phyloP scores from a whole-genome alignment of 1,139 yeast genomes.

The Lodderomyces theae region DNA sequence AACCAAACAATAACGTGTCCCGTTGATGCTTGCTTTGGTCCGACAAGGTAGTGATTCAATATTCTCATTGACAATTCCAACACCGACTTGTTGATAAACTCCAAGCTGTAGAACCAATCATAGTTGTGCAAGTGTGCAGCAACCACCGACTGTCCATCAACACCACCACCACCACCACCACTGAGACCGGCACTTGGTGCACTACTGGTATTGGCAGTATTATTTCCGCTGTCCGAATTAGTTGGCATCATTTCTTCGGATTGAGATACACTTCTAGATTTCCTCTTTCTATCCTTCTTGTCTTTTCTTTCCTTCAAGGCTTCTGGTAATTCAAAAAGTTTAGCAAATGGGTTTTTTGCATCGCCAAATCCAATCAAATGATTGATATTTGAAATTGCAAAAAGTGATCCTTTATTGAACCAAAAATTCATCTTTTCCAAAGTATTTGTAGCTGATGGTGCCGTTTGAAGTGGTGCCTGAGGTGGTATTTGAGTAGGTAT shows the following conservation, averaged over 20 bases:
- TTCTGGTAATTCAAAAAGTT: slow-evolving; percentile 65
- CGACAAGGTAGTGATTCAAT: slow-evolving; percentile 59
- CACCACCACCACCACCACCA: slow-evolving; percentile 15
- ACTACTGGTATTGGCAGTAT: neutral
- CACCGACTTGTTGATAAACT: slow-evolving; percentile 60
- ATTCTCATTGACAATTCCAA: slow-evolving; percentile 65
- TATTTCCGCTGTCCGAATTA: slow-evolving; percentile 12
- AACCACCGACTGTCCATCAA: slow-evolving; percentile 32
- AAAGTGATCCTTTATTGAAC: slow-evolving; percentile 71
- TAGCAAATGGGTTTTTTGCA: slow-evolving; percentile 70
- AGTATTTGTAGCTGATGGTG: slow-evolving; percentile 28
- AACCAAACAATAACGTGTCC: slow-evolving; percentile 73
- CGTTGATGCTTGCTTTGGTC: slow-evolving; percentile 68
- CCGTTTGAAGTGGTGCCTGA: slow-evolving; percentile 16
- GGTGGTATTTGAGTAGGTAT: slow-evolving; percentile 2
- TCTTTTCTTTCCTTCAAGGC: slow-evolving; percentile 69
- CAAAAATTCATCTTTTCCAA: slow-evolving; percentile 66
- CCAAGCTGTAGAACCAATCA: slow-evolving; percentile 60
- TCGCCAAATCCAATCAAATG: slow-evolving; percentile 78
- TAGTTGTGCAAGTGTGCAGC: slow-evolving; percentile 46
- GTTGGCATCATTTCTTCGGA: slow-evolving; percentile 14
- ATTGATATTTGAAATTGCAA: slow-evolving; percentile 71
- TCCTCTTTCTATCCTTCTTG: slow-evolving; percentile 63
- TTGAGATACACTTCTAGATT: slow-evolving; percentile 32
- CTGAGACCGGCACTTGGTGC: neutral